Percentiles rank a stretch among this genome's conserved stretches.
Conservation (phyloP, 2,329 filamentous ascomycete species). For the Akanthomyces muscarius region DNA sequence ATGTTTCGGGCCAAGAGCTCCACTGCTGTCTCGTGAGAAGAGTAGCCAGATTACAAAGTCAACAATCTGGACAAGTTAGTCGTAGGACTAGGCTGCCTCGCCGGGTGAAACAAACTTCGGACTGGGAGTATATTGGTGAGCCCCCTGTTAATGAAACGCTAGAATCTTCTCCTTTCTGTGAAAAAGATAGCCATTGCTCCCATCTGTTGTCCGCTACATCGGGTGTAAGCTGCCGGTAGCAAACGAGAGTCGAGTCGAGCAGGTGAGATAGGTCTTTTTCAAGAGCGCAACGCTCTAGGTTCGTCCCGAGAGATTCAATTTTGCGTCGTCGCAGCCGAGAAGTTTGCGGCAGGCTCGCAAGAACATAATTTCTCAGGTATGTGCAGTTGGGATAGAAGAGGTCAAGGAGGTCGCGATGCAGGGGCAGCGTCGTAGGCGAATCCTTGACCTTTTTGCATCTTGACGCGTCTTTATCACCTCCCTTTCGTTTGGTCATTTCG, state of each 20-base stretch:
- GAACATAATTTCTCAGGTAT: constrained; percentile 66
- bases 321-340: constrained; percentile 61
- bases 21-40: constrained; percentile 56
- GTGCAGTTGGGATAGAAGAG: constrained; percentile 64
- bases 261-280: constrained; percentile 49
- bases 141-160: constrained; percentile 49
- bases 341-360: constrained; percentile 60
- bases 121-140: constrained; percentile 51
- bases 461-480: constrained; percentile 23
- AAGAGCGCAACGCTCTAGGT: constrained; percentile 24
- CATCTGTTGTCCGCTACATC: constrained; percentile 32
- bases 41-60: constrained; percentile 75
- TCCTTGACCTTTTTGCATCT: constrained; percentile 17
- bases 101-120: constrained; percentile 50
- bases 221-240: constrained; percentile 35
- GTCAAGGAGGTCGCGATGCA: constrained; percentile 60
- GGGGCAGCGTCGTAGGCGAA: constrained; percentile 17
- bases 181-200: constrained; percentile 57
- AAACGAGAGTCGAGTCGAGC: constrained; percentile 68
- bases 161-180: constrained; percentile 58
- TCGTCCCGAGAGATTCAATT: constrained; percentile 43
- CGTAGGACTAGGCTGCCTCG: background rate
- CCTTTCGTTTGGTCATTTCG: constrained; percentile 13
- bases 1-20: constrained; percentile 57
- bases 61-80: constrained; percentile 54